Evolutionary conservation across 305 asterid genomes (phyloP), one percentile per base, ranked within the genome.

Genomic region (Fraxinus floribunda): DNA sequence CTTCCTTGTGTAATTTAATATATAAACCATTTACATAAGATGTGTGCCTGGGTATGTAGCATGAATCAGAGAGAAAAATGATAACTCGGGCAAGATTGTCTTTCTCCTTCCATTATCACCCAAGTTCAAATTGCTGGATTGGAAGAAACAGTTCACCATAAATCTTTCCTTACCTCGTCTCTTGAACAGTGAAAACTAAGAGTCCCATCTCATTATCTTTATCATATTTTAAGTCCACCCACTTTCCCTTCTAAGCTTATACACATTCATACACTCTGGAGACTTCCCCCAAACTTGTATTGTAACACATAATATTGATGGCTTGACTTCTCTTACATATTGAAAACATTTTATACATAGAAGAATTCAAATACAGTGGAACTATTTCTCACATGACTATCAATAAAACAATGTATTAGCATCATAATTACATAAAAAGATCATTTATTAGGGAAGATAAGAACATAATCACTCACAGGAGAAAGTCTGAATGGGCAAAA

Each of bases 401-500:
- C 73, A 81, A 73, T 68, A 75, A 29, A 72, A 78, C 18, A 46
- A 80, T 18, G 35, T 74, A 39, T 3, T 5, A 60, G 22, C 38
- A 10, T 24, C 39, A 74, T 4, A 26, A 13, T 60, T 66, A 26
- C 74, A 26, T 22, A 79, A 38, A 75, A 46, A 62, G 38, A 41
- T 57, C 49, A 60, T 55, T 35, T 18, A 13, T 30, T 32, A 38
- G 49, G 75, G 77, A 66, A 29, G 41, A 71, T 22, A 79, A 32
- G 72, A 57, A 20, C 32, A 73, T 52, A 86, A 76, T 66, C 24
- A 88, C 95, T 89, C 89, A 93, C 98, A 55, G 91, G 87, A 92
- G 98, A 94, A 87, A 95, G 90, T 93, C 97, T 90, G 90, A 95
- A 93, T 71, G 93, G 92, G 79, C 97, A 90, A 84, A 95, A 94